These are phyloP conservation scores for Citrullus amarus DNA, from an alignment of 306 rosid species.

Conservation along the genomic window DNA sequence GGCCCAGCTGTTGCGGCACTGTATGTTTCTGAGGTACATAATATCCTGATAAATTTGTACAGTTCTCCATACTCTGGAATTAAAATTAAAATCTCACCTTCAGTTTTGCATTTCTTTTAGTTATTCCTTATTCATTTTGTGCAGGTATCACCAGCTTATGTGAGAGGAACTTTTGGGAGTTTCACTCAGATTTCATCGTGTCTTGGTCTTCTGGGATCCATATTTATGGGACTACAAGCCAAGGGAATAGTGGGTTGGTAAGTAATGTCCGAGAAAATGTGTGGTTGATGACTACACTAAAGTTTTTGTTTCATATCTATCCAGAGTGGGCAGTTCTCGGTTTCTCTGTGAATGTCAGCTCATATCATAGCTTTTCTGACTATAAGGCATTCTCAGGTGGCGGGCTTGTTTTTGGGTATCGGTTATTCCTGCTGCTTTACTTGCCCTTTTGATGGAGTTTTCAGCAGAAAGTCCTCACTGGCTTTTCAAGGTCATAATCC, in stretches of 20 bases:
- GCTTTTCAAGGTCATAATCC: conserved; percentile 61
- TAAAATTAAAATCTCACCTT: neutral
- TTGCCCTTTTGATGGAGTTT: conserved; percentile 61
- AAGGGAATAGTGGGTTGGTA: conserved; percentile 82
- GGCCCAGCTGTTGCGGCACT: conserved; percentile 83
- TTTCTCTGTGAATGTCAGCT: neutral
- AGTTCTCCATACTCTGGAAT: neutral
- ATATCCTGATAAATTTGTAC: neutral
- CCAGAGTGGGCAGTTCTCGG: neutral
- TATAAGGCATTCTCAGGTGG: conserved; percentile 54
- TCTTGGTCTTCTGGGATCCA: conserved; percentile 77
- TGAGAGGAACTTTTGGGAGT: conserved; percentile 91
- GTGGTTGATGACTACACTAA: neutral
- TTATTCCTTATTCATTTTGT: conserved; percentile 9
- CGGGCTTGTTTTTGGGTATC: conserved; percentile 90
- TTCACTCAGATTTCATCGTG: conserved; percentile 87
- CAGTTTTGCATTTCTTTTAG: neutral
- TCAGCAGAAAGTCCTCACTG: conserved; percentile 95
- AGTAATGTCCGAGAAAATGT: conserved; percentile 12
- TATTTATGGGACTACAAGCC: conserved; percentile 76
- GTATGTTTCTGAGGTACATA: conserved; percentile 74
- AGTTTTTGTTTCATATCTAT: neutral
- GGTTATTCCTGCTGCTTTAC: conserved; percentile 68
- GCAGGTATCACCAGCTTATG: conserved; percentile 87
- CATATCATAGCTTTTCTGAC: neutral